Evolutionary conservation across 192 early-diverging fungal species (phyloP), one percentile per base, ranked within the genome.

Genomic region (Chytriomyces confervae): DNA sequence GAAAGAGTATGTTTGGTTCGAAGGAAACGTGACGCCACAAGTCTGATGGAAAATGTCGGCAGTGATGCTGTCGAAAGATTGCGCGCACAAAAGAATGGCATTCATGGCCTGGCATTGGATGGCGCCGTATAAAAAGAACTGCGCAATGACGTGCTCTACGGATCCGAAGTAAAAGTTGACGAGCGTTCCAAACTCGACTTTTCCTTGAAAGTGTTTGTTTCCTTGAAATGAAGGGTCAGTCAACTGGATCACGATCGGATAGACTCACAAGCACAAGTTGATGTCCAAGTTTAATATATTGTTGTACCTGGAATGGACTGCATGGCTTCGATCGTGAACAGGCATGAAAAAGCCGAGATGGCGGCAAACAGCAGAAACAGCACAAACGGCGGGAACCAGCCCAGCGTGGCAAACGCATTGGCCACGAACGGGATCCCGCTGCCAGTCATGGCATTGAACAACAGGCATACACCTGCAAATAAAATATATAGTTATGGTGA

Each of bases 261-360:
- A 13, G 5, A 57, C 53, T 0, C 53, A 57, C 53, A 57, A n/a
- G 2, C 16, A 57, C 16, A n/a, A 57, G 53, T 20, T 2, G 20
- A 57, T 20, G 13, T 1, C 3, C 0, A 8, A 76, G 50, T 27
- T 24, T 16, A 73, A 73, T 88, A 82, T 50, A 89, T 50, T 86
- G 80, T 50, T 62, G 85, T 86, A 24, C 88, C 88, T 5, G 88
- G 88, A 29, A 89, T 79, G 50, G 83, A 83, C 79, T 89, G 88
- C 85, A 89, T 89, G 18, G 84, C 82, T 74, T 89, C 88, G 69
- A 89, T 84, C 44, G 86, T 86, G 70, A 89, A 89, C 29, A 89
- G 77, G 5, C 76, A 70, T 29, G 81, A 67, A 50, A 89, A 78
- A 16, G 82, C 79, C 11, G 85, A 86, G 43, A 89, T 76, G n/a